A percentile compares a stretch with the other conserved stretches of the same genome.
These are phyloP conservation scores for Solanum chilense DNA, from an alignment of 257 asterid genomes.

Conservation along the genomic window DNA sequence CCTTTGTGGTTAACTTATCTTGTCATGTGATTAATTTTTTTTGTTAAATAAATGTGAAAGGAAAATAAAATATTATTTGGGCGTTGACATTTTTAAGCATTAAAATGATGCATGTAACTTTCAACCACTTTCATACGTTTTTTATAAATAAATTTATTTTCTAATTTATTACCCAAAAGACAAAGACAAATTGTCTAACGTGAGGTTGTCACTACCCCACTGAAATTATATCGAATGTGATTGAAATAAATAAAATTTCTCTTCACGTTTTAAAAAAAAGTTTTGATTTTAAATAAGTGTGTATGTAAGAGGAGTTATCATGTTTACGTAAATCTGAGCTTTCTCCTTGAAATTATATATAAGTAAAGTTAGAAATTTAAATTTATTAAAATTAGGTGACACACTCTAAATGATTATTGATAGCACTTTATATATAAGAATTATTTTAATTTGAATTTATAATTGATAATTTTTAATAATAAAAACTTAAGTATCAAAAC, in stretches of 20 bases:
- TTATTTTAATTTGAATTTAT: too few species aligned
- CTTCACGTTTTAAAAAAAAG: rapidly evolving
- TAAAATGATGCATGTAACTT: not conserved
- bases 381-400: too few species aligned
- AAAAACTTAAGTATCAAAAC: too few species aligned
- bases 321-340: rapidly evolving
- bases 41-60: not conserved
- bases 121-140: not conserved
- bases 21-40: not conserved
- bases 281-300: rapidly evolving
- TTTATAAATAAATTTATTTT: not conserved
- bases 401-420: too few species aligned
- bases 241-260: not conserved
- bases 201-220: not conserved
- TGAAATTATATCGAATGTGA: not conserved
- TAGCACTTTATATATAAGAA: too few species aligned
- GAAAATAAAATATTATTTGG: not conserved
- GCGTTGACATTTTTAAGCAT: not conserved
- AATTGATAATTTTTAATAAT: too few species aligned
- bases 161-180: not conserved
- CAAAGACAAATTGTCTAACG: not conserved
- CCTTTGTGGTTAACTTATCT: not conserved
- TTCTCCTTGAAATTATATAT: too few species aligned
- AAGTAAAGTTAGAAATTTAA: too few species aligned
- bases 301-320: too few species aligned